phyloP scores from a whole-genome alignment of 164 flowering plant species.

The Echeveria elegans region DNA sequence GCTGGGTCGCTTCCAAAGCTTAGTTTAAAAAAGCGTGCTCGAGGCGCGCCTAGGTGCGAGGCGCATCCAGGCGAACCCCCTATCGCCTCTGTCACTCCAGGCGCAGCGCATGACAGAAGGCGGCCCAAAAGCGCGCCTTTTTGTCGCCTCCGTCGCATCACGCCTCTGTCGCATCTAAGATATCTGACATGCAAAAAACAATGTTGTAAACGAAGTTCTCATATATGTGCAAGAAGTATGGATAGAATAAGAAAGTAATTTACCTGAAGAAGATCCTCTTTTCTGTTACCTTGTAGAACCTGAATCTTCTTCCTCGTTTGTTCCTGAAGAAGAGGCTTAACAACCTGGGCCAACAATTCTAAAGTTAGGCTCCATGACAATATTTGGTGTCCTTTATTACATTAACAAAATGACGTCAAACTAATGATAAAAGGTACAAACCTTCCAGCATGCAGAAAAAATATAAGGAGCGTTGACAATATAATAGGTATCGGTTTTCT shows the following conservation, averaged over 20 bases:
- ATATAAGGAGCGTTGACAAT: slow-evolving; percentile 86
- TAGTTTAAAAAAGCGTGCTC: too few species aligned
- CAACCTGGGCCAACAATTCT: slow-evolving; percentile 43
- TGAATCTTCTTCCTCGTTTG: slow-evolving; percentile 84
- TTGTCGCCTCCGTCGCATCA: too few species aligned
- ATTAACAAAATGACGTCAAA: background rate
- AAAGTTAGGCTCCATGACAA: background rate
- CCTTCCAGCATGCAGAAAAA: slow-evolving; percentile 99
- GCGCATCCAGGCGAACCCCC: too few species aligned
- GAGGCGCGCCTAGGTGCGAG: too few species aligned
- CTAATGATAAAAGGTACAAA: slow-evolving; percentile 10
- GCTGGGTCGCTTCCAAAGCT: too few species aligned
- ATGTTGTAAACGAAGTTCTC: background rate
- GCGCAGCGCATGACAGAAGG: too few species aligned
- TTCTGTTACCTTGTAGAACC: slow-evolving; percentile 80
- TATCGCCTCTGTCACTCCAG: too few species aligned
- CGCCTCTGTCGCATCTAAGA: too few species aligned
- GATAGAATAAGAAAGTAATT: background rate
- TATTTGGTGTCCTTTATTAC: background rate
- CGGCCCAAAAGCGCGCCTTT: too few species aligned
- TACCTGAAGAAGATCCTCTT: slow-evolving; percentile 76
- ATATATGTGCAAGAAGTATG: background rate
- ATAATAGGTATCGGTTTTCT: slow-evolving; percentile 93
- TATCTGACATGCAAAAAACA: background rate
- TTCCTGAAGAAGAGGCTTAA: slow-evolving; percentile 93